These are phyloP conservation scores for Fraxinus platypoda DNA, from an alignment of 305 asterid genomes.

Conservation along the genomic window DNA sequence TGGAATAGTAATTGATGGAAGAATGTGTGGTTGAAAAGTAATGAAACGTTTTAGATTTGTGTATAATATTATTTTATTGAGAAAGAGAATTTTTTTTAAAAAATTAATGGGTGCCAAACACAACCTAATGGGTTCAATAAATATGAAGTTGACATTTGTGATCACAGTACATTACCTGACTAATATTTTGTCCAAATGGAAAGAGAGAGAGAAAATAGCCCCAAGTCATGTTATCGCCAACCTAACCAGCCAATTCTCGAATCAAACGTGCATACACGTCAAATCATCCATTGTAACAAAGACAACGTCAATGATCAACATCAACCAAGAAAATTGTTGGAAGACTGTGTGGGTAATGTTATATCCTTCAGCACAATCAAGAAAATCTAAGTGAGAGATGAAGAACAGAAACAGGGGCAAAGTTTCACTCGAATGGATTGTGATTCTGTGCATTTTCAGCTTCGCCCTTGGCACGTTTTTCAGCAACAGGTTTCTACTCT, in stretches of 20 bases:
- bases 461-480: conserved; percentile 59
- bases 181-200: background rate
- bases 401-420: conserved; percentile 45
- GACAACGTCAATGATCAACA: background rate
- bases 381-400: conserved; percentile 17
- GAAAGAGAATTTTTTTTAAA: too few species aligned
- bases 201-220: background rate
- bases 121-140: background rate
- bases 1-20: too few species aligned
- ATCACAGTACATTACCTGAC: background rate
- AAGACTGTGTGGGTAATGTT: background rate
- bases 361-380: background rate
- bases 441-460: conserved; percentile 49
- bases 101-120: too few species aligned
- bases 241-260: background rate
- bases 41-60: too few species aligned
- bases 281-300: background rate
- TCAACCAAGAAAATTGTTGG: background rate
- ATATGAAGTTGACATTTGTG: background rate
- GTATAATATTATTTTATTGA: too few species aligned
- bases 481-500: conserved; percentile 46
- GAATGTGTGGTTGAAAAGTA: too few species aligned
- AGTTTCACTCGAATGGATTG: conserved; percentile 50
- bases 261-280: background rate
- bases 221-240: background rate